phyloP scores from a whole-genome alignment of 768 basidiomycete genomes.

The Lenzites betulinus region DNA sequence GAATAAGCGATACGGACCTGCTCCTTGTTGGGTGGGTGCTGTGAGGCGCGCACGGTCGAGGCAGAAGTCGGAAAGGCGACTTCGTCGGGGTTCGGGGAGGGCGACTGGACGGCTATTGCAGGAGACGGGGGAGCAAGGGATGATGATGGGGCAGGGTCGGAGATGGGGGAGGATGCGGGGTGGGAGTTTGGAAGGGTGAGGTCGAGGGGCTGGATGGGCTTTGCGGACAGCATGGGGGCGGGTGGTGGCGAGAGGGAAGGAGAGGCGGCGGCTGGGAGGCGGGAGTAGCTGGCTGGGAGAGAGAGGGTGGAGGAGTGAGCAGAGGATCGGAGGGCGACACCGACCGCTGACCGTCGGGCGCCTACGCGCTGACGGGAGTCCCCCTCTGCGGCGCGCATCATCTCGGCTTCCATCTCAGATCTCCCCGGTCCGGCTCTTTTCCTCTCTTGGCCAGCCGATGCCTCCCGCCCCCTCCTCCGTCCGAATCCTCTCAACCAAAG shows the following conservation, averaged over 20 bases:
- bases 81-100: constrained; percentile 16
- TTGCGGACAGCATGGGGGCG: constrained; percentile 39
- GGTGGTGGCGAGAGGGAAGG: constrained; percentile 19
- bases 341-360: constrained; percentile 1
- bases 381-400: constrained; percentile 23
- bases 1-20: constrained; percentile 29
- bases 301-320: constrained; percentile 4
- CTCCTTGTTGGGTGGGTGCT: constrained; percentile 23
- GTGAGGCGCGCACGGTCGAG: constrained; percentile 4
- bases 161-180: constrained; percentile 15
- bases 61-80: constrained; percentile 15
- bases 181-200: constrained; percentile 24
- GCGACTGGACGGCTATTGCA: constrained; percentile 19
- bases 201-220: constrained; percentile 38
- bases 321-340: neutral
- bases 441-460: constrained; percentile 10
- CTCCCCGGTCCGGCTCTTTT: constrained; percentile 22
- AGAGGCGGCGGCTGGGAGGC: constrained; percentile 1
- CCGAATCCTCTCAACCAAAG: neutral
- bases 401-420: constrained; percentile 28
- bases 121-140: constrained; percentile 22
- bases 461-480: neutral
- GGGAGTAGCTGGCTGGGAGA: neutral
- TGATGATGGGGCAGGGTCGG: neutral
- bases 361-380: neutral